Evolutionary conservation across 2,329 filamentous ascomycete genomes (phyloP).

Genomic region (Alternaria sp.): DNA sequence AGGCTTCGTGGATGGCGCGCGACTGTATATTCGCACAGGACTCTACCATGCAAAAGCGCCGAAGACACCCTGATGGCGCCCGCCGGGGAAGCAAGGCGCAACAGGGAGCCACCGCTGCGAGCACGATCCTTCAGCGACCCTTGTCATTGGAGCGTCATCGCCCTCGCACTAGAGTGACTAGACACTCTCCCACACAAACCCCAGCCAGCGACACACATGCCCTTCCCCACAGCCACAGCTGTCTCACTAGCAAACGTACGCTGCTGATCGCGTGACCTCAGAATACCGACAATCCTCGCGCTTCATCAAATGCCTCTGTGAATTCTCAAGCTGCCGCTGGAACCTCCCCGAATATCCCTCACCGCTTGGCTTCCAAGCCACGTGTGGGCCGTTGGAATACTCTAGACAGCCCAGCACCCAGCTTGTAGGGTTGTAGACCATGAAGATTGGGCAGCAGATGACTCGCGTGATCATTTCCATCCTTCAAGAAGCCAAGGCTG

Average conservation of each 20-base stretch:
- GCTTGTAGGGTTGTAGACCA: neutral
- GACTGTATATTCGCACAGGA: constrained; percentile 19
- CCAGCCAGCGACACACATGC: constrained; percentile 4
- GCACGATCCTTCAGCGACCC: constrained; percentile 27
- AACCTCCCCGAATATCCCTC: neutral
- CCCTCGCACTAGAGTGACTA: constrained; percentile 3
- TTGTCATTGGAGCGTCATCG: constrained; percentile 34
- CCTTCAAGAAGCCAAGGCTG: neutral
- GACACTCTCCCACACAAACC: constrained; percentile 1
- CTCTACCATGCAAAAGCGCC: constrained; percentile 1
- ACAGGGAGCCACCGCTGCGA: constrained; percentile 18
- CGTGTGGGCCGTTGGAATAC: constrained; percentile 1
- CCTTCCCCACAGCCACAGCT: constrained; percentile 1
- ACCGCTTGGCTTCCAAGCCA: neutral
- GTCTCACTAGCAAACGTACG: neutral
- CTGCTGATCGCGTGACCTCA: neutral
- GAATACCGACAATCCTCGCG: neutral
- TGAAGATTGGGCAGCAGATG: neutral
- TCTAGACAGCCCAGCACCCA: neutral
- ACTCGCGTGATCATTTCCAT: constrained; percentile 8
- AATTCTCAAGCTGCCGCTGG: neutral
- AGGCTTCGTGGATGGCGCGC: constrained; percentile 10
- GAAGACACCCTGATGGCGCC: constrained; percentile 32
- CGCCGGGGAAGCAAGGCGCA: constrained; percentile 9
- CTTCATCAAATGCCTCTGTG: neutral